These are phyloP conservation scores for Zelopaecilomyces penicillatus DNA, from an alignment of 2,329 filamentous ascomycete genomes.

Conservation along the genomic window DNA sequence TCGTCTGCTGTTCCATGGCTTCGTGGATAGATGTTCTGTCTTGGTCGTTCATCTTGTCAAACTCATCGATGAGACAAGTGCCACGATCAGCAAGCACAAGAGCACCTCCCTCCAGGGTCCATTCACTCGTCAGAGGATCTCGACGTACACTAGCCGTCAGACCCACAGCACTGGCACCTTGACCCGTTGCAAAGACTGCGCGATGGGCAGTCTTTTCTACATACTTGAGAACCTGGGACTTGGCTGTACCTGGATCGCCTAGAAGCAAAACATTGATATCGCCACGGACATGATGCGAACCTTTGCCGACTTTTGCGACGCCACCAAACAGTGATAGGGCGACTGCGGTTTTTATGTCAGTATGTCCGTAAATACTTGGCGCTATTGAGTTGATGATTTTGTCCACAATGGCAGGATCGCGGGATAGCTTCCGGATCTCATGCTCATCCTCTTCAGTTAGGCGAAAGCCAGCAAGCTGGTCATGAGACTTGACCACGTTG, in stretches of 20 bases:
- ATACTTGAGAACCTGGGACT: slow-evolving; percentile 95
- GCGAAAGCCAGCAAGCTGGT: slow-evolving; percentile 93
- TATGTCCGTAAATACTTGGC: slow-evolving; percentile 94
- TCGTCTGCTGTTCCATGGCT: slow-evolving; percentile 99
- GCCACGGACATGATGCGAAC: slow-evolving; percentile 82
- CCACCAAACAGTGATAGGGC: slow-evolving; percentile 92
- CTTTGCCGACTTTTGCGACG: slow-evolving; percentile 83
- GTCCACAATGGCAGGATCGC: slow-evolving; percentile 85
- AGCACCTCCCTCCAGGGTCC: slow-evolving; percentile 94
- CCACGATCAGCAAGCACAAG: slow-evolving; percentile 91
- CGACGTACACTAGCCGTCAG: slow-evolving; percentile 92
- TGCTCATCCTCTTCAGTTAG: slow-evolving; percentile 93
- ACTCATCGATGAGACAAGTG: slow-evolving; percentile 95
- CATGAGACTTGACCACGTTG: slow-evolving; percentile 92
- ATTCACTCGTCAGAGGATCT: slow-evolving; percentile 91
- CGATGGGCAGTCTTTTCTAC: slow-evolving; percentile 95
- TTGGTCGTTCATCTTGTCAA: slow-evolving; percentile 99
- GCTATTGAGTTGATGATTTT: slow-evolving; percentile 90
- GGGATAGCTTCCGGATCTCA: slow-evolving; percentile 76
- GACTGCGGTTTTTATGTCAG: slow-evolving; percentile 93
- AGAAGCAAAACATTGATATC: slow-evolving; percentile 97
- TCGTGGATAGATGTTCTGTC: slow-evolving; percentile 98
- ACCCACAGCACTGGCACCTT: slow-evolving; percentile 95
- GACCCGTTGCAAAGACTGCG: slow-evolving; percentile 94
- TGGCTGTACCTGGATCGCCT: slow-evolving; percentile 94